phyloP scores from a whole-genome alignment of 257 asterid species.

The Mitragyna speciosa region DNA sequence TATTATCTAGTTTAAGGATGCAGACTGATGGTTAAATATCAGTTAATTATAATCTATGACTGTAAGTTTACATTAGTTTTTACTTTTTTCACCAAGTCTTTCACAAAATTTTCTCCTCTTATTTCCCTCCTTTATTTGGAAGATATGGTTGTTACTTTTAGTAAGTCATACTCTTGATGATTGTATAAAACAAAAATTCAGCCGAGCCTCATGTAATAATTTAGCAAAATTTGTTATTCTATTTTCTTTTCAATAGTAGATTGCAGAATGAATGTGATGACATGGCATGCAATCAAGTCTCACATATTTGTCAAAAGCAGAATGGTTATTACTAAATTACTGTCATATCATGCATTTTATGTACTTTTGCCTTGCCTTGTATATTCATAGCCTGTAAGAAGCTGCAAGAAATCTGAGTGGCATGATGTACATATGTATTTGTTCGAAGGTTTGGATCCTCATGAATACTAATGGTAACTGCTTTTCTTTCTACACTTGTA shows the following conservation, averaged over 20 bases:
- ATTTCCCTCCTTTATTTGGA: background rate
- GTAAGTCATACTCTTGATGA: background rate
- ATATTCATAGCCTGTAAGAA: background rate
- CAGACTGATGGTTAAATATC: background rate
- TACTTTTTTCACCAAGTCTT: background rate
- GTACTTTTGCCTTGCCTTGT: background rate
- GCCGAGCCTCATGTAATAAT: no score
- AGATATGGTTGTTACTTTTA: background rate
- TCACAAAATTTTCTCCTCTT: background rate
- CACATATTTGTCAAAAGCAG: background rate
- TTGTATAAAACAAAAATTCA: no score
- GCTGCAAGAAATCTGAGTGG: background rate
- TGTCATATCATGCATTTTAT: background rate
- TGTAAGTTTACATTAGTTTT: background rate
- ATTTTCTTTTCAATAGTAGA: no score
- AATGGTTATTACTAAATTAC: background rate
- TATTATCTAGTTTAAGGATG: background rate
- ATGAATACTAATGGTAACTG: background rate
- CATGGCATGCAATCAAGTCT: background rate
- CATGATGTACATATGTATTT: background rate
- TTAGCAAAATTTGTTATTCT: no score
- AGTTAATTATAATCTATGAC: background rate
- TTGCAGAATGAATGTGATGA: background rate
- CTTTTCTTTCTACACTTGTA: conserved; percentile 1
- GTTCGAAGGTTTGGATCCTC: background rate